Evolutionary conservation across 257 asterid species (phyloP).

Genomic region (Nicotiana tabacum): DNA sequence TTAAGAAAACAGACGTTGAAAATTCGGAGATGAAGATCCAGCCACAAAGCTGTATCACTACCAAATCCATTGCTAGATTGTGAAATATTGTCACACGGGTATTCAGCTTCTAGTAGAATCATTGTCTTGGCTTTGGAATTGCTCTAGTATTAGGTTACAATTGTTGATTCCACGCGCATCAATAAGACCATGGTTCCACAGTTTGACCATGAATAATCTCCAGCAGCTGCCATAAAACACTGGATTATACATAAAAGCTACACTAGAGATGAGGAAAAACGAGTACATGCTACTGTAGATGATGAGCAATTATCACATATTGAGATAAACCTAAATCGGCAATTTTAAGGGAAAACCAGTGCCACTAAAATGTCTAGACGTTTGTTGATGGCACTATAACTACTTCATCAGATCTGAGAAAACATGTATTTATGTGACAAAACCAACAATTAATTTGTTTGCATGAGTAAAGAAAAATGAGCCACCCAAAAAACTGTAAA

Average conservation of each 20-base stretch:
- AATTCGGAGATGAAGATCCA: not conserved
- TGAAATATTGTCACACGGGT: not conserved
- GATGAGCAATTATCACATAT: not conserved
- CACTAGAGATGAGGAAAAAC: not conserved
- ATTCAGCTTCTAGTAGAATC: constrained; percentile 28
- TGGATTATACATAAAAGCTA: not conserved
- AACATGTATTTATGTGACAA: not conserved
- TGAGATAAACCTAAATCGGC: not conserved
- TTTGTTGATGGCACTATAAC: not conserved
- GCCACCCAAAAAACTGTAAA: not conserved
- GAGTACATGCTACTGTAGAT: not conserved
- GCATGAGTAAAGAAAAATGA: not conserved
- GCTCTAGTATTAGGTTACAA: constrained; percentile 58
- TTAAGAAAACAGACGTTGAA: not conserved
- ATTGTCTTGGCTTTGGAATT: constrained; percentile 31
- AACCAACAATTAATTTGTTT: not conserved
- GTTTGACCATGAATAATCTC: constrained; percentile 84
- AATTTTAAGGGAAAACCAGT: not conserved
- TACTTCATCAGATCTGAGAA: not conserved
- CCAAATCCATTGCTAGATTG: constrained; percentile 8
- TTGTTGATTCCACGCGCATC: constrained; percentile 77
- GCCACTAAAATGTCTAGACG: not conserved
- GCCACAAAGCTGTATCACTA: constrained; percentile 2
- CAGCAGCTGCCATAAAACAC: constrained; percentile 61
- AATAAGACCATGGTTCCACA: constrained; percentile 94